A percentile compares a stretch with the other conserved stretches of the same genome.
These are phyloP conservation scores for Vigna hirtella DNA, from an alignment of 306 rosid genomes.

Conservation along the genomic window DNA sequence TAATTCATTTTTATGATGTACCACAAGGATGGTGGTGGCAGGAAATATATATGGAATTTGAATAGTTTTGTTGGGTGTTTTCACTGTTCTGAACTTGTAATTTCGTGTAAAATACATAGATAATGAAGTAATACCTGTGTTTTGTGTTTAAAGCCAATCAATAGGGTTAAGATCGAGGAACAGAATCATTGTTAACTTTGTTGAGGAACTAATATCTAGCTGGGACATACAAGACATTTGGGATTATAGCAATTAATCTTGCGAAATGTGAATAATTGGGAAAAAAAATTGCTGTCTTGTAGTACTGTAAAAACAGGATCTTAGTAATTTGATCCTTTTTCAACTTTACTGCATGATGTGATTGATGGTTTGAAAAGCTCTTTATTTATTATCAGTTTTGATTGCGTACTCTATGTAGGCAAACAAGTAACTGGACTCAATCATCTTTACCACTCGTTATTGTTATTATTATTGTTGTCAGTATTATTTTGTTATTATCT, in stretches of 20 bases:
- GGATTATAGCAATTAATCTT: conserved; percentile 28
- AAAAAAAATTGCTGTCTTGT: conserved; percentile 29
- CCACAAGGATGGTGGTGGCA: conserved; percentile 18
- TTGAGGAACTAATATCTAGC: not conserved
- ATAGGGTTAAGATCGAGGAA: conserved; percentile 10
- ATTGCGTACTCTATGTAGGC: conserved; percentile 11
- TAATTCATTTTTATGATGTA: not conserved
- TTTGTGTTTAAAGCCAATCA: conserved; percentile 15
- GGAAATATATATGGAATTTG: conserved; percentile 18
- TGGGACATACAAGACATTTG: conserved; percentile 14
- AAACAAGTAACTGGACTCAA: conserved; percentile 9
- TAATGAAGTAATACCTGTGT: conserved; percentile 5
- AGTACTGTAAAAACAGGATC: conserved; percentile 25
- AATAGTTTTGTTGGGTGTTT: not conserved
- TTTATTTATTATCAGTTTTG: not conserved
- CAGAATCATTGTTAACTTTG: conserved; percentile 26
- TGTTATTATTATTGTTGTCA: not conserved
- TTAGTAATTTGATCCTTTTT: conserved; percentile 23
- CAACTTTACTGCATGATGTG: conserved; percentile 9
- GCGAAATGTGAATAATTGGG: conserved; percentile 27
- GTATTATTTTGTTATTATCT: not conserved
- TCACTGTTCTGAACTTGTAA: conserved; percentile 22
- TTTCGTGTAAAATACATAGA: conserved; percentile 21
- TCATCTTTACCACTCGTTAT: conserved; percentile 19
- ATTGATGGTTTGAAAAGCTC: conserved; percentile 22